Evolutionary conservation across 257 asterid species (phyloP).

Genomic region (Capsicum chinense): DNA sequence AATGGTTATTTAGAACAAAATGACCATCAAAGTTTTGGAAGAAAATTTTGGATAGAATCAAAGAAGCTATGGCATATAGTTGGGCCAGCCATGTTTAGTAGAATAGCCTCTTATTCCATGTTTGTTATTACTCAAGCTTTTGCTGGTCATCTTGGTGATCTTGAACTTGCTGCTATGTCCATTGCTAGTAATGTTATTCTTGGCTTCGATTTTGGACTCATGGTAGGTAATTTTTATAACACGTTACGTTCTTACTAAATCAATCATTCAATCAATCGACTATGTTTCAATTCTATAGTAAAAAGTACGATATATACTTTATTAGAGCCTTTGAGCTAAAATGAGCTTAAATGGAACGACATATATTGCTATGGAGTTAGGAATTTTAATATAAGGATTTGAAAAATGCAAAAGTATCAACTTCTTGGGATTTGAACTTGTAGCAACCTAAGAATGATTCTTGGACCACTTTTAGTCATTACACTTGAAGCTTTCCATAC

Average conservation of each 20-base stretch:
- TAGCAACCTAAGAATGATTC: neutral
- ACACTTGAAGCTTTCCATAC: no score
- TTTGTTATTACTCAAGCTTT: conserved; percentile 76
- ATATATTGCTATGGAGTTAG: no score
- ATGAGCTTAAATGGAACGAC: neutral
- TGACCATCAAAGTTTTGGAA: conserved; percentile 27
- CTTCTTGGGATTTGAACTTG: neutral
- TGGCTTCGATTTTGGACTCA: conserved; percentile 80
- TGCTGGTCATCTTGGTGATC: conserved; percentile 90
- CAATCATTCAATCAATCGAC: neutral
- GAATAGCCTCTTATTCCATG: conserved; percentile 70
- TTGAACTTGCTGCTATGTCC: conserved; percentile 85
- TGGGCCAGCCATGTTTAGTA: conserved; percentile 88
- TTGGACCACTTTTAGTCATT: neutral
- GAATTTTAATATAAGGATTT: no score
- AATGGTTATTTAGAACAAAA: conserved; percentile 9
- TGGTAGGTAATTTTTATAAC: conserved; percentile 42
- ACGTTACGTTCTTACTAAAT: neutral
- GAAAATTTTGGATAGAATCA: conserved; percentile 60
- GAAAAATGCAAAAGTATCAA: neutral
- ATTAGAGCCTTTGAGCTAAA: no score
- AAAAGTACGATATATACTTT: rapidly evolving
- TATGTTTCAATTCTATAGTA: neutral
- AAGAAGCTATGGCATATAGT: conserved; percentile 83
- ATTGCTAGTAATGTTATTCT: conserved; percentile 62